Evolutionary conservation across 495 filamentous ascomycete species (phyloP).

Genomic region (Penicillium alfredii): DNA sequence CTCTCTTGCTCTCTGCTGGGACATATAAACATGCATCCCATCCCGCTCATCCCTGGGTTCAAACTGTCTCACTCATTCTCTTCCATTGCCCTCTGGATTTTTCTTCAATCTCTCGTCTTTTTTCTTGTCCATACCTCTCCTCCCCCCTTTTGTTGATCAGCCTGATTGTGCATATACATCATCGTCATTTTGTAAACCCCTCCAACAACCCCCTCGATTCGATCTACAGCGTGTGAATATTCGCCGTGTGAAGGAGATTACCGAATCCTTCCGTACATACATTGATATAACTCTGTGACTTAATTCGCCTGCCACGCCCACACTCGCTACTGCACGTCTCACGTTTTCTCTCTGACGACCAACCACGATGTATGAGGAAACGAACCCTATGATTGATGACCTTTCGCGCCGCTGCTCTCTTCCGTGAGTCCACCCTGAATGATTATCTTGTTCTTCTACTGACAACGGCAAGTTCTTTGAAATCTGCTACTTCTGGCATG

Average conservation of each 20-base stretch:
- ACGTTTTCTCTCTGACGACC: conserved; percentile 7
- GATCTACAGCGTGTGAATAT: conserved; percentile 6
- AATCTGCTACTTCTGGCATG: conserved; percentile 14
- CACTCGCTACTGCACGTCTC: conserved; percentile 18
- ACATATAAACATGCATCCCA: conserved; percentile 29
- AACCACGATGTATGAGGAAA: conserved; percentile 32
- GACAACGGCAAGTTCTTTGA: conserved; percentile 14
- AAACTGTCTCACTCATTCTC: conserved; percentile 19
- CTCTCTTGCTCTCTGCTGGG: too few relatives aligned
- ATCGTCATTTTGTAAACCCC: conserved; percentile 10
- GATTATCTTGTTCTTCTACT: conserved; percentile 1
- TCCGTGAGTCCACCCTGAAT: conserved; percentile 31
- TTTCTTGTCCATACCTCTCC: conserved; percentile 20
- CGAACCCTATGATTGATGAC: conserved; percentile 28
- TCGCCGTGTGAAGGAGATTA: background rate
- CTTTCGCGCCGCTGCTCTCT: conserved; percentile 33
- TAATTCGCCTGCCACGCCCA: conserved; percentile 8
- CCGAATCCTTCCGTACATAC: conserved; percentile 18
- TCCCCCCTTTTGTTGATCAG: conserved; percentile 8
- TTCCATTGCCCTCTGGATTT: conserved; percentile 20
- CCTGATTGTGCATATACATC: conserved; percentile 18
- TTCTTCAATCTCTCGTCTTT: conserved; percentile 2
- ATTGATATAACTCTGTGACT: background rate
- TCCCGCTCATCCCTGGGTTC: conserved; percentile 11
- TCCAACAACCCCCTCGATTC: background rate